Conservation (phyloP, 495 filamentous ascomycete genomes). For the Aspergillus baeticus region DNA sequence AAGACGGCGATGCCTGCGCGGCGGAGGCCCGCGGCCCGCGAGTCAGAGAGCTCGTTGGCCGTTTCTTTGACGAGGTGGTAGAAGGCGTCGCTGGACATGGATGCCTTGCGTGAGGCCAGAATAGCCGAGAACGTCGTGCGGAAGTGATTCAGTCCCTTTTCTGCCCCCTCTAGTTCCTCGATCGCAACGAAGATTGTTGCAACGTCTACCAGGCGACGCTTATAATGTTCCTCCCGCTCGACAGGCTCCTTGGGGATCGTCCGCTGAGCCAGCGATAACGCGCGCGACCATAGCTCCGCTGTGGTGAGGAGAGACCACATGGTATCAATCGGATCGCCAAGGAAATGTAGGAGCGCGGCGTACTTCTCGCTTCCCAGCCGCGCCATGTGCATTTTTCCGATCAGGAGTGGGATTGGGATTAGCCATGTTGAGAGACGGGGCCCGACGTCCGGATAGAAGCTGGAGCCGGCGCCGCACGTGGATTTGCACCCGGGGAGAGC, state of each 20-base stretch:
- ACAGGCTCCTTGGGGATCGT: too few species aligned
- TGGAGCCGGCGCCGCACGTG: background rate
- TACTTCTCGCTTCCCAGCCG: background rate
- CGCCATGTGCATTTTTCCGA: background rate
- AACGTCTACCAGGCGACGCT: too few species aligned
- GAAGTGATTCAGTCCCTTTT: too few species aligned
- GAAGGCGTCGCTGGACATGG: background rate
- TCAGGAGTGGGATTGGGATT: background rate
- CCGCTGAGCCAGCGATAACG: background rate
- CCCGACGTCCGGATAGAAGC: background rate
- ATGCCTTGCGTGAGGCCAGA: background rate
- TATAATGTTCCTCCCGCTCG: too few species aligned
- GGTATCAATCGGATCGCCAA: background rate
- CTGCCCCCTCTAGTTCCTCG: too few species aligned
- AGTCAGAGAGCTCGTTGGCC: background rate
- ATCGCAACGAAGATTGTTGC: too few species aligned
- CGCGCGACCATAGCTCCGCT: background rate
- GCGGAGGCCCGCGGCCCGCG: background rate
- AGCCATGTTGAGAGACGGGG: background rate
- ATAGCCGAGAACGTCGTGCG: too few species aligned
- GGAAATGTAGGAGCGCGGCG: background rate
- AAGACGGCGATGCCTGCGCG: background rate
- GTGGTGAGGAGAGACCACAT: conserved; percentile 1
- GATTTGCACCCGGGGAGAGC: background rate
- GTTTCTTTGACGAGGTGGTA: background rate